These are phyloP conservation scores for Nematocida homosporus DNA, from an alignment of 371 early-diverging fungal species.

Conservation along the genomic window DNA sequence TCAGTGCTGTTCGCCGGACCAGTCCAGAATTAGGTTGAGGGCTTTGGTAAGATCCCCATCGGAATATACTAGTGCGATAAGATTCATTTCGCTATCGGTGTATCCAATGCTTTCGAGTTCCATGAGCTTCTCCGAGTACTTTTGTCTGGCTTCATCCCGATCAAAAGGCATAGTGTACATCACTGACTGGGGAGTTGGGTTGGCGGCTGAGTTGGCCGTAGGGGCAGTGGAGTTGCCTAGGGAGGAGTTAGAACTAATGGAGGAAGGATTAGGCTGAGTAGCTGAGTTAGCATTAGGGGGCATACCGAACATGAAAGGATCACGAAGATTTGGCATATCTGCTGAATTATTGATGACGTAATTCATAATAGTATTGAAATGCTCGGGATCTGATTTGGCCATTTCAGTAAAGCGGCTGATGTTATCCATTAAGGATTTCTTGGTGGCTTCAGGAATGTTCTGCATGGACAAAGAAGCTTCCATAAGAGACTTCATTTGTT, in stretches of 20 bases:
- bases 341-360: slow-evolving; percentile 23
- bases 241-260: neutral
- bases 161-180: slow-evolving; percentile 37
- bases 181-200: neutral
- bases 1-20: slow-evolving; percentile 24
- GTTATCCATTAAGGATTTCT: slow-evolving; percentile 15
- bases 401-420: slow-evolving; percentile 24
- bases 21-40: slow-evolving; percentile 49
- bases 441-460: slow-evolving; percentile 41
- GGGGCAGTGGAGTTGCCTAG: neutral
- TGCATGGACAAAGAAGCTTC: slow-evolving; percentile 32
- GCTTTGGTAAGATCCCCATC: slow-evolving; percentile 72
- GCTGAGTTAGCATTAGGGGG: neutral
- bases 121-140: slow-evolving; percentile 72
- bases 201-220: neutral
- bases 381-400: slow-evolving; percentile 43
- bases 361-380: slow-evolving; percentile 23
- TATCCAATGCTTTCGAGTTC: slow-evolving; percentile 79
- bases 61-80: slow-evolving; percentile 72
- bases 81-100: slow-evolving; percentile 72
- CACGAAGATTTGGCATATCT: slow-evolving; percentile 4
- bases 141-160: slow-evolving; percentile 50
- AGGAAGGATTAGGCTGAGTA: neutral
- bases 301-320: slow-evolving; percentile 3
- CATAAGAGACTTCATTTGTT: slow-evolving; percentile 38